Evolutionary conservation across 1,284 basidiomycete species (phyloP).

Genomic region (Moesziomyces aphidis): DNA sequence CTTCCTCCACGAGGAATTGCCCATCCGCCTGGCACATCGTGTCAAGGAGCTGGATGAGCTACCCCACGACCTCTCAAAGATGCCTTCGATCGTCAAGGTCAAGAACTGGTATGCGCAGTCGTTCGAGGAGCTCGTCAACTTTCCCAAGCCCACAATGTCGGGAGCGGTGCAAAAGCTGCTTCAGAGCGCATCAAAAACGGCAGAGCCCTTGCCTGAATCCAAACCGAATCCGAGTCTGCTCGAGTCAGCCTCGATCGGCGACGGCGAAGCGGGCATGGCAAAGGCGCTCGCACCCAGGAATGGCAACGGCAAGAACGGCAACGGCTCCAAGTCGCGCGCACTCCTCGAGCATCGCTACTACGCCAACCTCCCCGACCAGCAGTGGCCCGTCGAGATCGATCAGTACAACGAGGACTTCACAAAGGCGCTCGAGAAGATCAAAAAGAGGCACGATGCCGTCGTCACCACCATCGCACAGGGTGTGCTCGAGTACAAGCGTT

Average conservation of each 20-base stretch:
- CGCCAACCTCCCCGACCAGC: conserved; percentile 75
- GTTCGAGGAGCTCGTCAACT: conserved; percentile 75
- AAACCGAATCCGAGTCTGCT: conserved; percentile 63
- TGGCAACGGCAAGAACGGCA: conserved; percentile 41
- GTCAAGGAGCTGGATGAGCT: conserved; percentile 96
- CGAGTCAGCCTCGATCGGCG: conserved; percentile 49
- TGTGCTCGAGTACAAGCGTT: conserved; percentile 75
- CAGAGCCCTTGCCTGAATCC: conserved; percentile 55
- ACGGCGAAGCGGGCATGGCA: conserved; percentile 34
- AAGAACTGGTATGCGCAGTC: conserved; percentile 99
- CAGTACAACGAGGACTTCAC: conserved; percentile 96
- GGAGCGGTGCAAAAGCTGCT: conserved; percentile 62
- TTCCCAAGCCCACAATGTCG: conserved; percentile 61
- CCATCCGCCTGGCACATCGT: conserved; percentile 92
- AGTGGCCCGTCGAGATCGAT: conserved; percentile 90
- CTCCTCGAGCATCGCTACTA: conserved; percentile 76
- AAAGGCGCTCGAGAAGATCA: conserved; percentile 86
- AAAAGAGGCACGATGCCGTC: conserved; percentile 94
- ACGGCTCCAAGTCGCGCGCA: conserved; percentile 40
- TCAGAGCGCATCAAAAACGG: conserved; percentile 34
- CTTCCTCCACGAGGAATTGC: conserved; percentile 78
- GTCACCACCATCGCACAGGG: conserved; percentile 93
- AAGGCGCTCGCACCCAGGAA: conserved; percentile 29
- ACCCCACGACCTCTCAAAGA: conserved; percentile 88
- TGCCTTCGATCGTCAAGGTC: conserved; percentile 93